Evolutionary conservation across 257 asterid genomes (phyloP).

Genomic region (Solanum chmielewskii): DNA sequence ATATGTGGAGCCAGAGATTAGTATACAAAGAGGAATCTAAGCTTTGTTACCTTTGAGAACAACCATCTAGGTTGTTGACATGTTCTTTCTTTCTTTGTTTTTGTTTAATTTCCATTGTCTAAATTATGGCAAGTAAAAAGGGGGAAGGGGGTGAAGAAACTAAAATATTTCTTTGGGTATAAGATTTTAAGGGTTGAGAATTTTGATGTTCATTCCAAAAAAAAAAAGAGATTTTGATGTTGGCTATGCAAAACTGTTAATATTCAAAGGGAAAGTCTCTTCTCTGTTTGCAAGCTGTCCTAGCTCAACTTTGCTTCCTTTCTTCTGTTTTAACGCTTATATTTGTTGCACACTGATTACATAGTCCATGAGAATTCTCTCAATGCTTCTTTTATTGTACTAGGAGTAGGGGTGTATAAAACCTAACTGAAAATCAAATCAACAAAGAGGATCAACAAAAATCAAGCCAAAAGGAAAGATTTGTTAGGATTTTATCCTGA

Average conservation of each 20-base stretch:
- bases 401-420: neutral
- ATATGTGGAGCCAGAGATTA: neutral
- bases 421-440: no score
- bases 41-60: conserved; percentile 7
- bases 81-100: neutral
- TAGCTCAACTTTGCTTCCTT: neutral
- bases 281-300: neutral
- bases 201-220: neutral
- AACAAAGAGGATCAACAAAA: no score
- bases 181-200: neutral
- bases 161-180: neutral
- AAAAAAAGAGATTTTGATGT: neutral
- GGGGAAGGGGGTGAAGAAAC: neutral
- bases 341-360: neutral
- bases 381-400: neutral
- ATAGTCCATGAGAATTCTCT: neutral
- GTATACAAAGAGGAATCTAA: neutral
- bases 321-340: neutral
- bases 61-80: conserved; percentile 15
- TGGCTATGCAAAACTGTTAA: neutral
- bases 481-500: no score
- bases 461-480: no score
- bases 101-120: neutral
- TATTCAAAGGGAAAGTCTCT: neutral
- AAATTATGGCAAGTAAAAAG: neutral